Base-by-base conservation (phyloP, 768 basidiomycete species). In the Daedaleopsis sinensis region DNA sequence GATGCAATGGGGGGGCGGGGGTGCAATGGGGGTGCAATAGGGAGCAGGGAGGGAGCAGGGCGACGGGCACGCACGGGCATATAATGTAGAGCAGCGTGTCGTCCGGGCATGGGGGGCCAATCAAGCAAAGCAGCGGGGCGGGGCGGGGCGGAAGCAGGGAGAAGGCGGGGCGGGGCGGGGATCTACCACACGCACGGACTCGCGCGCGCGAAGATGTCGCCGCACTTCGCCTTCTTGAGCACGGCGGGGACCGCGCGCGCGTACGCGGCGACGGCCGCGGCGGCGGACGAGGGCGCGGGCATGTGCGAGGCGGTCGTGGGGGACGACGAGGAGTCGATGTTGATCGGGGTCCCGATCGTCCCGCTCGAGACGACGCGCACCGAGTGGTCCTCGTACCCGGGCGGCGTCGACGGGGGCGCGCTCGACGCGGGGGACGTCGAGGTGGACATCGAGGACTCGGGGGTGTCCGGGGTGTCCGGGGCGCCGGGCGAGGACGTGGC, bases 351-450 rank as follows among this genome's bases (percentile, higher is more conserved):
- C 51, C 61, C 63, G 46, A 59, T 39, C 27, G 43, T 51, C 35
- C 63, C 59, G 24, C 53, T 48, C 12, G 42, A 43, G 18, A 62
- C 66, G 55, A 72, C 67, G 55, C 68, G 63, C 5, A 65, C 66
- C 21, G 36, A 64, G 61, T 58, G 50, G 65, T 71, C 67, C 53
- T 67, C 70, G 48, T 60, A 62, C 35, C 70, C 67, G 51, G 65
- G 65, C 9, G 73, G 74, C 38, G 73, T 75, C 24, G 67, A 65
- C 1, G 73, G 74, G 57, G 73, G 69, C 1, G 59, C 70, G 43
- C 71, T 68, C 18, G 71, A 69, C 27, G 73, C 72, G 21, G 74
- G 73, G 11, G 71, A 71, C 24, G 70, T 71, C 43, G 70, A 70
- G 7, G 62, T 67, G 27, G 72, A 73, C 54, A 69, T 71, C 1